Evolutionary conservation across 352 stramenopile species (phyloP), one percentile per base, ranked within the genome.

Genomic region (Phytophthora macrochlamydospora): DNA sequence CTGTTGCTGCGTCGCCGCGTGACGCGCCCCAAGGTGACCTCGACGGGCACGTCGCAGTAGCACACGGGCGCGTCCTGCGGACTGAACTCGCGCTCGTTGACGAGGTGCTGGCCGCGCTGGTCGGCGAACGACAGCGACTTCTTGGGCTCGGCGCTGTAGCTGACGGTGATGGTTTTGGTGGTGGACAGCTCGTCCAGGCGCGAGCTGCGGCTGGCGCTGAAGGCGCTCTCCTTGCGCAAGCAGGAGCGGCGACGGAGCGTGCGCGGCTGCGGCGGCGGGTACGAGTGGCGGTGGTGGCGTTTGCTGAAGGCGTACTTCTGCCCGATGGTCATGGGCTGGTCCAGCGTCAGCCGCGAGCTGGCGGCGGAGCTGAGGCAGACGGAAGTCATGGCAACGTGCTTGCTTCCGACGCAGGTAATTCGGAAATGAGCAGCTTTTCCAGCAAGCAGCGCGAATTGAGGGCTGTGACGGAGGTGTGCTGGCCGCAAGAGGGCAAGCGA

Each of bases 121-220:
- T 90, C 81, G 0, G 81, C 81, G 59, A 90, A 90, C 55, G 75
- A 85, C 1, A 90, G 67, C 38, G 65, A 62, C 57, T 90, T 90
- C 67, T 90, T 89, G 63, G 64, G 68, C 40, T 60, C 37, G 5
- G 49, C 40, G 28, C 61, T 67, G 40, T 72, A 79, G 53, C 73
- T 69, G 40, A 87, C 64, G 31, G 75, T 75, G 62, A 77, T 63
- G 43, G 52, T 62, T 37, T 65, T 72, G 52, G 57, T 73, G 45
- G 74, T 30, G 48, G 68, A 80, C 43, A 79, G 50, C 30, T 79
- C 72, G 33, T 78, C 70, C 33, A 69, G 56, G 14, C 69, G 68
- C 18, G 58, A 78, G 46, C 57, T 57, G 37, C 43, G 56, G 7
- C 51, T 28, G 31, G 69, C 56, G 14, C 69, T 45, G 59, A 86